Evolutionary conservation across 1,284 basidiomycete species (phyloP).

Genomic region (Malassezia obtusa): DNA sequence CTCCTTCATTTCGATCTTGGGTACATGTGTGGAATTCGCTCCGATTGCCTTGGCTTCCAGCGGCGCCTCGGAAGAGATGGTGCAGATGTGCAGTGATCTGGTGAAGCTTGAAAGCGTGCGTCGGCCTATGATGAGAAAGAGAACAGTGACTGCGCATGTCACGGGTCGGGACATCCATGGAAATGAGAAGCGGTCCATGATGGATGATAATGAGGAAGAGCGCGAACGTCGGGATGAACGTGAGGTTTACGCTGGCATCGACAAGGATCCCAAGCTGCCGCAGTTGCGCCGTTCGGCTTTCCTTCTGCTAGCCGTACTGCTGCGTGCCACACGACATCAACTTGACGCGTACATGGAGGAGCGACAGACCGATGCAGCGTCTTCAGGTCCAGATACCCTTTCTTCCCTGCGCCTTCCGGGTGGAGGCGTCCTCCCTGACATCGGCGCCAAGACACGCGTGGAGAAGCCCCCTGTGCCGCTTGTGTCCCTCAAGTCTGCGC

Average conservation of each 20-base stretch:
- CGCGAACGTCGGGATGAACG: constrained; percentile 14
- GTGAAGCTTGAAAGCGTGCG: constrained; percentile 27
- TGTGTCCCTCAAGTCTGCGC: neutral
- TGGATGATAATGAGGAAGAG: constrained; percentile 14
- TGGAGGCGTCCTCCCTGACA: constrained; percentile 22
- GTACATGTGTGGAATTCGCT: constrained; percentile 38
- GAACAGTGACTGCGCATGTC: neutral
- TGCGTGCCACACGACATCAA: constrained; percentile 27
- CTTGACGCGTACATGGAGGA: constrained; percentile 17
- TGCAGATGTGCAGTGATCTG: constrained; percentile 27
- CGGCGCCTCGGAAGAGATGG: constrained; percentile 22
- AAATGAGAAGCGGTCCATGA: constrained; percentile 1
- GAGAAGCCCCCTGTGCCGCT: neutral
- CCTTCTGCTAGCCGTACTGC: constrained; percentile 29
- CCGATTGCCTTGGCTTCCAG: constrained; percentile 25
- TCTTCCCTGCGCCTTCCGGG: constrained; percentile 25
- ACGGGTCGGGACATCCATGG: constrained; percentile 1
- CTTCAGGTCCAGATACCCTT: constrained; percentile 13
- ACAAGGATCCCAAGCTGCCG: constrained; percentile 27
- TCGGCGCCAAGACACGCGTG: neutral
- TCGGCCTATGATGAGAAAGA: neutral
- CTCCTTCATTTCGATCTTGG: constrained; percentile 38
- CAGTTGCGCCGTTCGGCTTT: constrained; percentile 38
- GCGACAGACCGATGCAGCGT: neutral
- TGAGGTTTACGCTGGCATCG: constrained; percentile 21